A percentile compares a stretch with the other conserved stretches of the same genome.
These are phyloP conservation scores for Nothophaeocryptopus gaeumannii DNA, from an alignment of 2,329 filamentous ascomycete species.

Conservation along the genomic window DNA sequence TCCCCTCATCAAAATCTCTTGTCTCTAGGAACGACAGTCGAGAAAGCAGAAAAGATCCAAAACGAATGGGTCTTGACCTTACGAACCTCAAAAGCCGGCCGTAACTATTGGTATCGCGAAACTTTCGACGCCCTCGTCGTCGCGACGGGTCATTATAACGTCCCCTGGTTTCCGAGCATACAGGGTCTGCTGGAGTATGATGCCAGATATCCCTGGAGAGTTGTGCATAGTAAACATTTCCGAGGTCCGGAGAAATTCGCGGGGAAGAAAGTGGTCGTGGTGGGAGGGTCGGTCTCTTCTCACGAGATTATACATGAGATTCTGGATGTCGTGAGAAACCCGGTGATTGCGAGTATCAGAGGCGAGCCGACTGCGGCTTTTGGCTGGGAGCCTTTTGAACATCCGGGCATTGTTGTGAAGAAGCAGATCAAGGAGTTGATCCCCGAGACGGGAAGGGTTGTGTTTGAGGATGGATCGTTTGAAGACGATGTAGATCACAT, in stretches of 20 bases:
- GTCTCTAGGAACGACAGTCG: neutral
- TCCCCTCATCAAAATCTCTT: neutral
- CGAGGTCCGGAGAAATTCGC: neutral
- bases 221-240: slow-evolving; percentile 1
- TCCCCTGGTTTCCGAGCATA: slow-evolving; percentile 2
- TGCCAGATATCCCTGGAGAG: neutral
- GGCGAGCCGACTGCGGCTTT: neutral
- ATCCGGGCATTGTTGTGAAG: neutral
- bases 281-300: neutral
- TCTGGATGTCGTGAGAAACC: neutral
- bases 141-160: slow-evolving; percentile 1
- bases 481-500: slow-evolving; percentile 1
- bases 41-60: slow-evolving; percentile 1
- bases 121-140: slow-evolving; percentile 1
- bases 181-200: slow-evolving; percentile 1
- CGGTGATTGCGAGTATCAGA: neutral
- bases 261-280: slow-evolving; percentile 1
- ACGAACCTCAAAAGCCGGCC: neutral
- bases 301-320: slow-evolving; percentile 4
- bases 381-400: slow-evolving; percentile 4
- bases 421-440: slow-evolving; percentile 1
- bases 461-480: slow-evolving; percentile 1
- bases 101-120: slow-evolving; percentile 4
- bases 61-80: neutral
- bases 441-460: neutral